Conservation (phyloP, 1,284 basidiomycete species). For the Sporisorium graminicola region DNA sequence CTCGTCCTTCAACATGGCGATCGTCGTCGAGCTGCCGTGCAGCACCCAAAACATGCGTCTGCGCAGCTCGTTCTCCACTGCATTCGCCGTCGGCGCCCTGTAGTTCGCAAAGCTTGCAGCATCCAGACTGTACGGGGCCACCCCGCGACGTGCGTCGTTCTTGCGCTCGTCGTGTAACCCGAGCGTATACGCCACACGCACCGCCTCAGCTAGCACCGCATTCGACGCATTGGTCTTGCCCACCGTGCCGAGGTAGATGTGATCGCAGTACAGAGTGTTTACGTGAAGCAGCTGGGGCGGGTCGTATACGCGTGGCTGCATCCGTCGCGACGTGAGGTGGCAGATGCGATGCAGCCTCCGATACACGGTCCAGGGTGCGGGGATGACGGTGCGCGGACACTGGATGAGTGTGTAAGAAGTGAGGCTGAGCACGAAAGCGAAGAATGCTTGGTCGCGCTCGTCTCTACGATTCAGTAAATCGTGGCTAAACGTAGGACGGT, state of each 20-base stretch:
- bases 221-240: slow-evolving; percentile 54
- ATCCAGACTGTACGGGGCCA: slow-evolving; percentile 19
- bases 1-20: slow-evolving; percentile 52
- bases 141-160: slow-evolving; percentile 16
- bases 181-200: slow-evolving; percentile 49
- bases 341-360: slow-evolving; percentile 56
- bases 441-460: slow-evolving; percentile 47
- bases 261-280: slow-evolving; percentile 58
- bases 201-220: slow-evolving; percentile 53
- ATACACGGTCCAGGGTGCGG: slow-evolving; percentile 50
- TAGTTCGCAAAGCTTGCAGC: slow-evolving; percentile 23
- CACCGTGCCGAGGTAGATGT: slow-evolving; percentile 57
- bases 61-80: slow-evolving; percentile 53
- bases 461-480: slow-evolving; percentile 54
- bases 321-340: slow-evolving; percentile 48
- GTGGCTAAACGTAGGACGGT: slow-evolving; percentile 50
- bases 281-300: slow-evolving; percentile 53
- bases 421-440: slow-evolving; percentile 55
- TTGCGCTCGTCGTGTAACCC: slow-evolving; percentile 51
- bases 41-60: slow-evolving; percentile 51
- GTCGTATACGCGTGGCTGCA: slow-evolving; percentile 53
- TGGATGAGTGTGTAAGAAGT: slow-evolving; percentile 57
- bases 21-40: slow-evolving; percentile 55
- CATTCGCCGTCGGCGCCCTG: slow-evolving; percentile 23
- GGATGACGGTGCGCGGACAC: slow-evolving; percentile 49